Evolutionary conservation across 768 basidiomycete species (phyloP).

Genomic region (Russula foetens): DNA sequence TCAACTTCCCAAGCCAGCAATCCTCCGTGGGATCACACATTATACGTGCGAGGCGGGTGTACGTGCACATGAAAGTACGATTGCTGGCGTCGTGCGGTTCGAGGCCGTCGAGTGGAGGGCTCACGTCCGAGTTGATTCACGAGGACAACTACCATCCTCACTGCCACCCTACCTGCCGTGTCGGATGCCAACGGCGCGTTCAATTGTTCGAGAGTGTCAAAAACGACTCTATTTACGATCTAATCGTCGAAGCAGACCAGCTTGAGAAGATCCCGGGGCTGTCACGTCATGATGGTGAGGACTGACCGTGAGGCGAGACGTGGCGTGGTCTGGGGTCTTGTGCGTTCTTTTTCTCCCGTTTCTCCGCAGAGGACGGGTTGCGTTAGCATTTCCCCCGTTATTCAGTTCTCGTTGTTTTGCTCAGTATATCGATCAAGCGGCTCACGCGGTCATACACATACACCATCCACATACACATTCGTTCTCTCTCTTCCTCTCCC

Average conservation of each 20-base stretch:
- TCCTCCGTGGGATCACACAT: slow-evolving; percentile 63
- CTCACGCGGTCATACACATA: too few species aligned
- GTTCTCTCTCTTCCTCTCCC: too few species aligned
- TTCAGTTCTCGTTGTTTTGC: too few species aligned
- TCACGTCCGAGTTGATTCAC: slow-evolving; percentile 40
- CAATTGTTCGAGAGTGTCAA: neutral
- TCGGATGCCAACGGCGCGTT: neutral
- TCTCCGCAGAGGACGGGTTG: too few species aligned
- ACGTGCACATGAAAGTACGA: slow-evolving; percentile 78
- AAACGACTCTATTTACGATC: slow-evolving; percentile 35
- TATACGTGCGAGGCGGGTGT: slow-evolving; percentile 93
- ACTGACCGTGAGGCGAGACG: slow-evolving; percentile 64
- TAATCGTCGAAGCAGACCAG: slow-evolving; percentile 56
- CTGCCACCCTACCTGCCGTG: neutral
- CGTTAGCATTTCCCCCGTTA: too few species aligned
- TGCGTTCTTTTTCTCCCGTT: too few species aligned
- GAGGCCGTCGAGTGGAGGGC: slow-evolving; percentile 93
- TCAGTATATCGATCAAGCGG: too few species aligned
- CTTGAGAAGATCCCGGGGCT: slow-evolving; percentile 82
- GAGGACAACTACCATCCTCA: slow-evolving; percentile 19
- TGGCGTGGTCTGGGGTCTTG: slow-evolving; percentile 79
- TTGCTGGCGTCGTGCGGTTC: slow-evolving; percentile 80
- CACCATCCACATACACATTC: too few species aligned
- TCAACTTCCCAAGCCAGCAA: slow-evolving; percentile 56
- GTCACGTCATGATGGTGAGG: slow-evolving; percentile 72